Percentiles rank a stretch among this genome's conserved stretches.
Evolutionary conservation across 2,329 filamentous ascomycete genomes (phyloP).

Genomic region (Drechslera avenae): DNA sequence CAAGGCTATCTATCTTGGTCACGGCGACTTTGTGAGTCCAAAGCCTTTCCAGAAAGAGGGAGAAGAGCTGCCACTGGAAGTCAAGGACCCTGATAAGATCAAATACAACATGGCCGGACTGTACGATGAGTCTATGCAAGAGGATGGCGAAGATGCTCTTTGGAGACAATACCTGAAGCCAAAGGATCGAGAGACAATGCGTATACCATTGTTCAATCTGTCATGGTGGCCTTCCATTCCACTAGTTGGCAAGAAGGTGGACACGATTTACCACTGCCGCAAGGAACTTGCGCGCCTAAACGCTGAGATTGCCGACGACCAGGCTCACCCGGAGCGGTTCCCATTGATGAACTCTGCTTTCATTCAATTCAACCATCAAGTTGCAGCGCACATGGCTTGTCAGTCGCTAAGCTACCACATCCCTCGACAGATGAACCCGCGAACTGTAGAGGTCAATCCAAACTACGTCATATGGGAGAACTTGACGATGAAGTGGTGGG

Average conservation of each 20-base stretch:
- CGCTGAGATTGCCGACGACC: slow-evolving; percentile 88
- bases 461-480: slow-evolving; percentile 96
- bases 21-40: slow-evolving; percentile 50
- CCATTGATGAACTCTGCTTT: slow-evolving; percentile 96
- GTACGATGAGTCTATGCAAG: slow-evolving; percentile 37
- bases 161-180: slow-evolving; percentile 85
- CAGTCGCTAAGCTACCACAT: slow-evolving; percentile 89
- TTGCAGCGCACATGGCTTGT: slow-evolving; percentile 97
- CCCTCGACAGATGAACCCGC: slow-evolving; percentile 90
- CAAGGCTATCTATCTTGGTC: slow-evolving; percentile 29
- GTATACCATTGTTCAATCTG: slow-evolving; percentile 61
- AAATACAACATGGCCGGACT: slow-evolving; percentile 40
- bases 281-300: slow-evolving; percentile 86
- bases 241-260: slow-evolving; percentile 84
- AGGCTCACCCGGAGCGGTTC: slow-evolving; percentile 81
- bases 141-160: slow-evolving; percentile 53
- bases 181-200: slow-evolving; percentile 84
- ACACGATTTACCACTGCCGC: slow-evolving; percentile 91
- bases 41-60: slow-evolving; percentile 50
- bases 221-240: slow-evolving; percentile 81
- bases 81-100: slow-evolving; percentile 31
- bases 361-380: slow-evolving; percentile 97
- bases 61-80: slow-evolving; percentile 44
- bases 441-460: slow-evolving; percentile 91
- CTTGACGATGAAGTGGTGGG: slow-evolving; percentile 95